Conservation (phyloP, 2,329 filamentous ascomycete species). For the Neonectria sp. region DNA sequence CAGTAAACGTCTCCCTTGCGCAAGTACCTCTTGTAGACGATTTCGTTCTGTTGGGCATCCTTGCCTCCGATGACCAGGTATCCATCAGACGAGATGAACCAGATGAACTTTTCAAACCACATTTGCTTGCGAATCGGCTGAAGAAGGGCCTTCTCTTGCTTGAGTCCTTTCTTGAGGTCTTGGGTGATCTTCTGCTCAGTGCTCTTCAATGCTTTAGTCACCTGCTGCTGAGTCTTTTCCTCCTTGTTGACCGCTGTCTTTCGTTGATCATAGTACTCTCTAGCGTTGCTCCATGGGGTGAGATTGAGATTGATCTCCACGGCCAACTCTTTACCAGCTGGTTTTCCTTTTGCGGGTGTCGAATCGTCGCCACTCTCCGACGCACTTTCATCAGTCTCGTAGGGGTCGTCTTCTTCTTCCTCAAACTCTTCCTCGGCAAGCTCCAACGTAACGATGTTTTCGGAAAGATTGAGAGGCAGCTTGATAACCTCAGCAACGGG, state of each 20-base stretch:
- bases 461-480: slow-evolving; percentile 88
- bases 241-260: slow-evolving; percentile 88
- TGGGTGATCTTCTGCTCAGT: slow-evolving; percentile 90
- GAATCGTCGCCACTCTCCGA: slow-evolving; percentile 52
- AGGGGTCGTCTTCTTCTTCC: slow-evolving; percentile 71
- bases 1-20: slow-evolving; percentile 93
- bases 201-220: slow-evolving; percentile 86
- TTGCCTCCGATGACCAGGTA: slow-evolving; percentile 93
- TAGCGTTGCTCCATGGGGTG: slow-evolving; percentile 90
- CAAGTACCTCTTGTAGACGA: slow-evolving; percentile 89
- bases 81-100: slow-evolving; percentile 96
- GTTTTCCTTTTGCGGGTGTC: slow-evolving; percentile 56
- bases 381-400: slow-evolving; percentile 78
- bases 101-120: slow-evolving; percentile 98
- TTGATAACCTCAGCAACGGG: slow-evolving; percentile 90
- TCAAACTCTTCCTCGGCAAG: slow-evolving; percentile 80
- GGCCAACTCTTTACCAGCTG: slow-evolving; percentile 69
- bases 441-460: slow-evolving; percentile 87
- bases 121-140: slow-evolving; percentile 86
- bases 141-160: slow-evolving; percentile 91
- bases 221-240: slow-evolving; percentile 87
- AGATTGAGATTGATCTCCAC: slow-evolving; percentile 89
- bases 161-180: slow-evolving; percentile 88
- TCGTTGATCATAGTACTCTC: slow-evolving; percentile 93
- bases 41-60: slow-evolving; percentile 91